Conservation (phyloP, 352 stramenopile genomes). For the Phytophthora podocarpi region DNA sequence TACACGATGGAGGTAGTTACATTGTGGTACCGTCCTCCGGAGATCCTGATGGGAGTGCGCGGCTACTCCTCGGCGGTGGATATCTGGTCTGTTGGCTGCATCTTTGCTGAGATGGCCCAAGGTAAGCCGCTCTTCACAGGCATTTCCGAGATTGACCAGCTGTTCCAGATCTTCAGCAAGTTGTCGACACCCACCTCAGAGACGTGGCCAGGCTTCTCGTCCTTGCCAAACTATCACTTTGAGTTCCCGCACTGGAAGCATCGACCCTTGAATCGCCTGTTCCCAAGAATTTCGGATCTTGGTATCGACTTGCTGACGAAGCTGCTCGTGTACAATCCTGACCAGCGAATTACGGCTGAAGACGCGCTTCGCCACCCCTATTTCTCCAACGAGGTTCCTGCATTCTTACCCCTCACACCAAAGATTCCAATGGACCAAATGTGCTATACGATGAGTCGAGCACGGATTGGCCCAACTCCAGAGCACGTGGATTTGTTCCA, state of each 20-base stretch:
- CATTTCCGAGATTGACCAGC: conserved; percentile 84
- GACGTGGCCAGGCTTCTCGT: conserved; percentile 96
- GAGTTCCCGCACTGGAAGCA: conserved; percentile 84
- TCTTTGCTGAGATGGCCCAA: conserved; percentile 97
- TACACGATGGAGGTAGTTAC: conserved; percentile 93
- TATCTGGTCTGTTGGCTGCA: conserved; percentile 96
- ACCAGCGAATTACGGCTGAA: conserved; percentile 83
- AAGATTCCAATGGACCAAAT: conserved; percentile 85
- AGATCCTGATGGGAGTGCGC: conserved; percentile 91
- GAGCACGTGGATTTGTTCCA: conserved; percentile 85
- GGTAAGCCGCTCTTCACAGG: conserved; percentile 82
- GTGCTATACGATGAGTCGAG: conserved; percentile 64
- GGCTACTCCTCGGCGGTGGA: conserved; percentile 89
- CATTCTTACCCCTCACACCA: conserved; percentile 53
- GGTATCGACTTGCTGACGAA: conserved; percentile 77
- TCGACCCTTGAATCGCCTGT: conserved; percentile 70
- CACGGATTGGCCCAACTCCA: conserved; percentile 50
- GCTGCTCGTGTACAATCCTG: conserved; percentile 82
- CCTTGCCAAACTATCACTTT: conserved; percentile 97
- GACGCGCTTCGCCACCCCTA: conserved; percentile 85
- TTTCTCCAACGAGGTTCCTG: conserved; percentile 56
- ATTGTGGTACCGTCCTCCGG: conserved; percentile 90
- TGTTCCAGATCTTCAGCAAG: conserved; percentile 91
- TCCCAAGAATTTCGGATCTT: conserved; percentile 71
- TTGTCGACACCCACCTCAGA: conserved; percentile 97